Evolutionary conservation across 2,329 filamentous ascomycete genomes (phyloP), one percentile per base, ranked within the genome.

Genomic region (Fusarium decemcellulare): DNA sequence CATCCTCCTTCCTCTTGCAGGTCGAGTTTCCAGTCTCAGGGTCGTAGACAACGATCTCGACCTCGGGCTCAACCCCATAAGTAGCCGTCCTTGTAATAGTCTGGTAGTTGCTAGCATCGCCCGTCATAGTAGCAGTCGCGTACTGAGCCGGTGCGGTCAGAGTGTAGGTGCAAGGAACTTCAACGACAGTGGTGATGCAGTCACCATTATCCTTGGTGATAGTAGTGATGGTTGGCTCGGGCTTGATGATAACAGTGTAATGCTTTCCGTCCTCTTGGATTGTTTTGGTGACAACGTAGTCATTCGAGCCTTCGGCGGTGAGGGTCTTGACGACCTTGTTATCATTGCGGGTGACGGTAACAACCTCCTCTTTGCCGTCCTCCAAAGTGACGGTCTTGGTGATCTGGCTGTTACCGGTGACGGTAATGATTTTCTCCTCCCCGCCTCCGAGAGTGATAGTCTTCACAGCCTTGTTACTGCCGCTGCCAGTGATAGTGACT

Each of bases 1-100:
- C 77, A 36, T 71, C 76, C 51, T 74, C 60, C 62, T 75, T 67
- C 43, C 64, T 74, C 62, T 55, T 70, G 71, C 78, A 79, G 9
- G 61, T 71, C 6, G 68, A 71, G 53, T 76, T 67, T 32, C 78
- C 78, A 8, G 75, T 78, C 59, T 69, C 68, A 37, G 74, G 73
- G 59, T 80, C 73, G 50, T 77, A 74, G 43, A 78, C 70, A 62
- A 74, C 75, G 43, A 78, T 71, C 42, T 80, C 74, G 29, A 80
- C 73, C 16, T 78, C 76, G 15, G 46, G 48, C 55, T 76, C 57
- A 14, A 65, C 70, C 2, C 63, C 64, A 9, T 67, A 71, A 15
- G 67, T 68, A 23, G 62, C 62, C 16, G 68, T 72, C n/a, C 63
- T 56, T 5, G 69, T 72, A 11, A 59, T 39, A 29, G 69, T 72